phyloP scores from a whole-genome alignment of 129 eudicot species.

The Escallonia herrerae region DNA sequence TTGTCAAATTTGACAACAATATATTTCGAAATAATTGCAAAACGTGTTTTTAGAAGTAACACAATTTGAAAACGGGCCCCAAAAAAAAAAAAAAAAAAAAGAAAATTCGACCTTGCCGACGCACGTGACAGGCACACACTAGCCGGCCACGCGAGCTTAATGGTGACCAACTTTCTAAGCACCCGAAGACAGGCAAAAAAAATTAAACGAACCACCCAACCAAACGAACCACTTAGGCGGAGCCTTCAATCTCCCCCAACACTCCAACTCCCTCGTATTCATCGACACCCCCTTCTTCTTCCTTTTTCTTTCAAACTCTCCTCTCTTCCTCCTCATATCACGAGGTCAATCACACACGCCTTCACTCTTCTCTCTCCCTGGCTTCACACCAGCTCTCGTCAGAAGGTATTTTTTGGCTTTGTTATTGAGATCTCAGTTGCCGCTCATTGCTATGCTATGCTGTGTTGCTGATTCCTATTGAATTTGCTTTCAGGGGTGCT shows the following conservation, averaged over 20 bases:
- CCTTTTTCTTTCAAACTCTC: neutral
- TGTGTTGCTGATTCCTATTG: neutral
- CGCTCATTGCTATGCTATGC: neutral
- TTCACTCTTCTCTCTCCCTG: neutral
- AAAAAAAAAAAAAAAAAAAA: too few species aligned
- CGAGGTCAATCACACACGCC: neutral
- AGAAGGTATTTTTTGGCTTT: neutral
- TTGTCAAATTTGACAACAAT: too few species aligned
- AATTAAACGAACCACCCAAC: neutral
- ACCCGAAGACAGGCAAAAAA: too few species aligned
- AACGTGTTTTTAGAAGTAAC: too few species aligned
- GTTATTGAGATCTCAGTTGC: neutral
- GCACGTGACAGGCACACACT: too few species aligned
- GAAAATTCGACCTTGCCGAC: too few species aligned
- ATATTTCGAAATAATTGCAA: too few species aligned
- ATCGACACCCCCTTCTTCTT: slow-evolving; percentile 15
- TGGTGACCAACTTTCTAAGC: too few species aligned
- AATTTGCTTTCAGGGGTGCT: neutral
- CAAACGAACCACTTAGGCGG: slow-evolving; percentile 7
- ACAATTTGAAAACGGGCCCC: too few species aligned
- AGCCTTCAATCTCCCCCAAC: slow-evolving; percentile 10
- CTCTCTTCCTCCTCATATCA: neutral
- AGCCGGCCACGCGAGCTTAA: too few species aligned
- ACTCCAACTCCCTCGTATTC: slow-evolving; percentile 23
- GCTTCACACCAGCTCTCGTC: neutral